Conservation (phyloP, 2,329 filamentous ascomycete species). For the Rhinocladiella mackenziei region DNA sequence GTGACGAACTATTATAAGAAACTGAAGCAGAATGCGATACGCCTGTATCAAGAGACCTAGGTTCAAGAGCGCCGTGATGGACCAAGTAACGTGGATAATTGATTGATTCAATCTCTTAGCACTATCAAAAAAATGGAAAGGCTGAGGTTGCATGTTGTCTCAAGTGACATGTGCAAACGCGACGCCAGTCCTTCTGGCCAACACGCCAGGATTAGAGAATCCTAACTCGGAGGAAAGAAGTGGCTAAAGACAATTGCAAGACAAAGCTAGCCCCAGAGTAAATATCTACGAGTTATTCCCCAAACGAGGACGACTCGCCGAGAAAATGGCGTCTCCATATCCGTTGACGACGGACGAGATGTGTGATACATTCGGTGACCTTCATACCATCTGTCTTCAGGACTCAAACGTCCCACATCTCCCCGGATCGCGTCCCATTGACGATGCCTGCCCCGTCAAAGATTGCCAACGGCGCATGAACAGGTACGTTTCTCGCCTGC, state of each 20-base stretch:
- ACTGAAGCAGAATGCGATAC: conserved; percentile 2
- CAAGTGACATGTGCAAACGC: too few species aligned
- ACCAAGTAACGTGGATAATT: too few species aligned
- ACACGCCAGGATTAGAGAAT: conserved; percentile 21
- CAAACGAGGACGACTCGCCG: conserved; percentile 11
- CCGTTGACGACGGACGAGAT: conserved; percentile 6
- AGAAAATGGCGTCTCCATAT: conserved; percentile 9
- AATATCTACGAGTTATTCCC: conserved; percentile 14
- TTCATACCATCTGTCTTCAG: conserved; percentile 10
- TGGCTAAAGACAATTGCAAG: conserved; percentile 9
- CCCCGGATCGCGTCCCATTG: conserved; percentile 5
- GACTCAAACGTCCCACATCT: conserved; percentile 11
- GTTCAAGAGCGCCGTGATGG: conserved; percentile 17
- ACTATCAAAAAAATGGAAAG: too few species aligned
- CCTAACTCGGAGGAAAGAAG: conserved; percentile 16
- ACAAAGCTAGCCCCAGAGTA: conserved; percentile 2
- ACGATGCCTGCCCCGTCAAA: conserved; percentile 8
- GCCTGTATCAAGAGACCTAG: conserved; percentile 20
- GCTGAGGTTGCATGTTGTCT: too few species aligned
- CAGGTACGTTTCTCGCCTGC: not conserved
- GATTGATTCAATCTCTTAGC: too few species aligned
- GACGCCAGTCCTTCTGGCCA: too few species aligned
- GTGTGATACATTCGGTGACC: conserved; percentile 12
- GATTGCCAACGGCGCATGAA: conserved; percentile 3
- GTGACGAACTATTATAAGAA: not conserved